A percentile compares a stretch with the other conserved stretches of the same genome.
Evolutionary conservation across 192 early-diverging fungal species (phyloP).

Genomic region (Chytriomyces hyalinus): DNA sequence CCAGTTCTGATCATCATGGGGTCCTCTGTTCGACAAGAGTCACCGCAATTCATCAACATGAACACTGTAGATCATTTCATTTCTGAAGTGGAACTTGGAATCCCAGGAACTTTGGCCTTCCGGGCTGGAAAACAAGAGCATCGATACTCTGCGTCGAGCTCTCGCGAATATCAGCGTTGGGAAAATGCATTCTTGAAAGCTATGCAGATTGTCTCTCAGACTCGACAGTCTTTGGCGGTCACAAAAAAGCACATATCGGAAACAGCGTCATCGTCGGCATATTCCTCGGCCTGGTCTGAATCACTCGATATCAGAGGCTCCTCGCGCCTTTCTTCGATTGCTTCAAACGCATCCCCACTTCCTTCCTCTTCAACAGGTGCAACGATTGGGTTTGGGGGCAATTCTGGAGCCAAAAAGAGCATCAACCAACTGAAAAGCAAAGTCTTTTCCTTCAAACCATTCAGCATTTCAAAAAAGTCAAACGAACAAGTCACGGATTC

Average conservation of each 20-base stretch:
- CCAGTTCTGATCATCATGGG: constrained; percentile 29
- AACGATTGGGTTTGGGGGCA: neutral
- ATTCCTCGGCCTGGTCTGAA: neutral
- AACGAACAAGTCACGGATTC: too few relatives aligned
- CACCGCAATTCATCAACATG: constrained; percentile 27
- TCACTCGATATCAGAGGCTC: neutral
- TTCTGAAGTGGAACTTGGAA: constrained; percentile 23
- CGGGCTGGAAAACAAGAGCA: constrained; percentile 18
- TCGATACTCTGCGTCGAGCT: constrained; percentile 10
- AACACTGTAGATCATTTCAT: constrained; percentile 29
- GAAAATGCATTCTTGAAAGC: constrained; percentile 19
- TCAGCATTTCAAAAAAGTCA: constrained; percentile 1
- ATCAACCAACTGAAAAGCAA: constrained; percentile 12
- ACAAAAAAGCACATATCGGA: neutral
- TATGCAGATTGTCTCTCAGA: constrained; percentile 4
- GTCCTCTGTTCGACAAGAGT: neutral
- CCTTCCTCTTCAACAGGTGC: neutral
- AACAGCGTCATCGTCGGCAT: neutral
- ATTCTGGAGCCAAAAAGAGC: neutral
- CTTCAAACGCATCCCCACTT: neutral
- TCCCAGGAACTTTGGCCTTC: constrained; percentile 19
- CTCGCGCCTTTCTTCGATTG: too few relatives aligned
- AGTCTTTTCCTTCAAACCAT: neutral
- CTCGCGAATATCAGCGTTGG: constrained; percentile 33
- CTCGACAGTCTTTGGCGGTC: neutral